phyloP scores from a whole-genome alignment of 108 stramenopile genomes.

The Nitzschia sp. region DNA sequence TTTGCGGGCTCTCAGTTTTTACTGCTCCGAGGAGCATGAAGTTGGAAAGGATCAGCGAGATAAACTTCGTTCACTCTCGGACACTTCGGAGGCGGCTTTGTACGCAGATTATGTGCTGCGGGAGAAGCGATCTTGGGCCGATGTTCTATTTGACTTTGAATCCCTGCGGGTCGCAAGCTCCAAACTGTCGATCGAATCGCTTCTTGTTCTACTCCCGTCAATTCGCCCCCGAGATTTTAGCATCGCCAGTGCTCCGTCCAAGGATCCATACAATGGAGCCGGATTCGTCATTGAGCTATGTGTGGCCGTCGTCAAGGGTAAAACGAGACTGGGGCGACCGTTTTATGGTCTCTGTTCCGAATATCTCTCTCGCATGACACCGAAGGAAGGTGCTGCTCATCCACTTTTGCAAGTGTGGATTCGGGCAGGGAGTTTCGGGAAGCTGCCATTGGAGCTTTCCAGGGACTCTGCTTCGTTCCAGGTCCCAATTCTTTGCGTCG shows the following conservation, averaged over 20 bases:
- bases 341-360: constrained; percentile 73
- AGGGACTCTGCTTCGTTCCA: constrained; percentile 26
- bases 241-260: constrained; percentile 77
- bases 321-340: constrained; percentile 64
- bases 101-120: constrained; percentile 82
- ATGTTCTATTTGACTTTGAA: constrained; percentile 86
- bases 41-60: constrained; percentile 56
- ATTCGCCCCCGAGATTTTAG: constrained; percentile 78
- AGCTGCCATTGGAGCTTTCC: constrained; percentile 47
- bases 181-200: constrained; percentile 48
- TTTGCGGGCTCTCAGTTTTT: constrained; percentile 62
- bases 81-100: constrained; percentile 66
- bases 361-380: constrained; percentile 50
- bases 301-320: constrained; percentile 78
- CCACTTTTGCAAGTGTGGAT: constrained; percentile 65
- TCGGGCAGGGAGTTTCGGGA: constrained; percentile 68
- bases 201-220: constrained; percentile 62
- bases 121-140: constrained; percentile 82
- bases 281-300: constrained; percentile 68
- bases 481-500: constrained; percentile 70
- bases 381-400: not conserved
- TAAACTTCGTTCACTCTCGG: constrained; percentile 69
- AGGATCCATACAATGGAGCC: constrained; percentile 2
- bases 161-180: constrained; percentile 44
- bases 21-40: constrained; percentile 48